These are phyloP conservation scores for Fraxinus cuspidata DNA, from an alignment of 257 asterid species.

Conservation along the genomic window DNA sequence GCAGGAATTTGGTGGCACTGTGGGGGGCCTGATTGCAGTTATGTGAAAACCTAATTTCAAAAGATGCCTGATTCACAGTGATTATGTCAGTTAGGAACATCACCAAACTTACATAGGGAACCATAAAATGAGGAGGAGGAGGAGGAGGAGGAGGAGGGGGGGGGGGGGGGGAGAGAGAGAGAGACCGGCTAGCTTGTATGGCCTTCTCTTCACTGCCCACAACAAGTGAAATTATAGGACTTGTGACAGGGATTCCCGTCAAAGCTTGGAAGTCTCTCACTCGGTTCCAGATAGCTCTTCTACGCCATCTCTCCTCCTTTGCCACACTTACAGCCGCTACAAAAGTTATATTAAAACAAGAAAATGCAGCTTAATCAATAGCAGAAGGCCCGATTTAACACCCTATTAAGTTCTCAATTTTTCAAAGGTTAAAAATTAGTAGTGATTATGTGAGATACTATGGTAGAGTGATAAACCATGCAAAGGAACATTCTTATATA, in stretches of 20 bases:
- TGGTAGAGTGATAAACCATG: constrained; percentile 21
- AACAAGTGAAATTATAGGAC: constrained; percentile 53
- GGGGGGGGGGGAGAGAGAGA: constrained; percentile 14
- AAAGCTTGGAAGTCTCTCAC: constrained; percentile 64
- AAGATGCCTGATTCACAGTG: constrained; percentile 69
- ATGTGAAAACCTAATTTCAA: constrained; percentile 75
- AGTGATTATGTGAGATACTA: not conserved
- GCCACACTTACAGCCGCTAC: constrained; percentile 89
- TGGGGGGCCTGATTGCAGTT: constrained; percentile 93
- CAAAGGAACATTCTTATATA: constrained; percentile 2
- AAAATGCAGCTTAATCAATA: not conserved
- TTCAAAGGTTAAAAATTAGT: not conserved
- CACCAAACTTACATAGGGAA: not conserved
- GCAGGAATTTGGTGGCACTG: constrained; percentile 96
- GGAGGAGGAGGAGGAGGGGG: not conserved
- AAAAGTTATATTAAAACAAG: constrained; percentile 4
- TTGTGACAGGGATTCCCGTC: constrained; percentile 48
- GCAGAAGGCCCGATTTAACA: not conserved
- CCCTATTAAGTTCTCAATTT: not conserved
- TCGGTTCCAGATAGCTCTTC: constrained; percentile 62
- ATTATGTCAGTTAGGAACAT: constrained; percentile 26
- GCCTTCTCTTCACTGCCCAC: constrained; percentile 92
- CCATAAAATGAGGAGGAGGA: not conserved
- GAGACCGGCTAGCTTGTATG: constrained; percentile 87
- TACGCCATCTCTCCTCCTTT: constrained; percentile 83